Conservation (phyloP, 1,284 basidiomycete genomes). For the Fistulina hepatica region DNA sequence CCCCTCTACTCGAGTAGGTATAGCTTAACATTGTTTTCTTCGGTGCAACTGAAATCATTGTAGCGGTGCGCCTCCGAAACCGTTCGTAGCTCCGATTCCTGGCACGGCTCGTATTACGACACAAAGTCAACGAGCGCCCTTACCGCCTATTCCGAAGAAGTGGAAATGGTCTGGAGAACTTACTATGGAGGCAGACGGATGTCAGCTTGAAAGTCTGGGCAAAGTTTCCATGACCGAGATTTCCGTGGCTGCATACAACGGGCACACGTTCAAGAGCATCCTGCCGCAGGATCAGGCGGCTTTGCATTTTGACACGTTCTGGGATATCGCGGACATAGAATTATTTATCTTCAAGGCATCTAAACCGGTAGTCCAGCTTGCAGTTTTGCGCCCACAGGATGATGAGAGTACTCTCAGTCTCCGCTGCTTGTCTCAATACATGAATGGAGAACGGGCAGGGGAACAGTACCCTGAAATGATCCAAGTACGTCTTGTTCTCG, state of each 20-base stretch:
- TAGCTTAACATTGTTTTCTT: no score
- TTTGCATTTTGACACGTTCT: conserved; percentile 36
- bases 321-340: conserved; percentile 34
- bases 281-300: conserved; percentile 28
- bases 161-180: conserved; percentile 44
- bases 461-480: conserved; percentile 11
- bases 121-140: conserved; percentile 11
- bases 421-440: conserved; percentile 28
- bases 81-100: no score
- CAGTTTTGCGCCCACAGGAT: conserved; percentile 2
- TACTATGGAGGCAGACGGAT: conserved; percentile 22
- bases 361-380: neutral
- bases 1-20: no score
- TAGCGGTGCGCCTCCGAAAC: no score
- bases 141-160: conserved; percentile 23
- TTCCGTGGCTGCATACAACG: conserved; percentile 28
- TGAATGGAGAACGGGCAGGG: conserved; percentile 29
- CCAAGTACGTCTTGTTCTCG: neutral
- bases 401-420: conserved; percentile 30
- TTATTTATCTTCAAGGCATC: conserved; percentile 26
- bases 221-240: conserved; percentile 36
- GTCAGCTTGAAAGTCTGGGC: conserved; percentile 34
- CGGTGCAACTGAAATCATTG: no score
- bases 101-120: no score
- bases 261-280: conserved; percentile 27